Evolutionary conservation across 2,329 filamentous ascomycete species (phyloP), one percentile per base, ranked within the genome.

Genomic region (Trichoderma endophyticum): DNA sequence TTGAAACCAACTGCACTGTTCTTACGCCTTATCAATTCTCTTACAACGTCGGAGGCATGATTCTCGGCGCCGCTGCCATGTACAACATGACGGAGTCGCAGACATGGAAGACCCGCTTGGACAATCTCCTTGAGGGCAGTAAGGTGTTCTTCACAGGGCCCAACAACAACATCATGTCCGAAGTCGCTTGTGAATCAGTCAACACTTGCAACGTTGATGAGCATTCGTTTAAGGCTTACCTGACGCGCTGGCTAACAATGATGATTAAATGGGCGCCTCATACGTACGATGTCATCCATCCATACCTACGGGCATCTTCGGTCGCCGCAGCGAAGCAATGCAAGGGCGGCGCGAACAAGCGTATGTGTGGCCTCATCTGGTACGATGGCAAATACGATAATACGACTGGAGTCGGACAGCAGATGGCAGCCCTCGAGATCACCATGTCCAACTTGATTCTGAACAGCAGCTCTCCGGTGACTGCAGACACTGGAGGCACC

Each of bases 381-480:
- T 86, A 85, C 60, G 83, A 85, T 68, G 81, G 84, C 71, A 79
- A 80, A 9, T 92, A 86, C 80, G 89, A 92, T 77, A 87, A 88
- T 28, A 84, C 83, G 2, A 86, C 84, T 7, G 91, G 90, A 7
- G 86, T 92, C 2, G 91, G 91, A 6, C 90, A 92, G 79, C 90
- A 92, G 80, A 93, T 93, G 91, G 86, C 88, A 1, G 90, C 88
- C 3, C 82, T 93, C 78, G 89, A 92, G 76, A 84, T 91, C 11
- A 86, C 91, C 7, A 84, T 92, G 60, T 86, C 86, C 48, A 90
- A 88, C 75, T 83, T 91, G 78, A 86, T 91, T 64, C 75, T 83
- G 43, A 73, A 84, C 7, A 81, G 81, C 11, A 71, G 76, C 0
- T 78, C 80, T 1, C 85, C 86, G 0, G 81, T 86, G 54, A 88